Conservation (phyloP, 768 basidiomycete genomes). For the Tremella mesenterica region DNA sequence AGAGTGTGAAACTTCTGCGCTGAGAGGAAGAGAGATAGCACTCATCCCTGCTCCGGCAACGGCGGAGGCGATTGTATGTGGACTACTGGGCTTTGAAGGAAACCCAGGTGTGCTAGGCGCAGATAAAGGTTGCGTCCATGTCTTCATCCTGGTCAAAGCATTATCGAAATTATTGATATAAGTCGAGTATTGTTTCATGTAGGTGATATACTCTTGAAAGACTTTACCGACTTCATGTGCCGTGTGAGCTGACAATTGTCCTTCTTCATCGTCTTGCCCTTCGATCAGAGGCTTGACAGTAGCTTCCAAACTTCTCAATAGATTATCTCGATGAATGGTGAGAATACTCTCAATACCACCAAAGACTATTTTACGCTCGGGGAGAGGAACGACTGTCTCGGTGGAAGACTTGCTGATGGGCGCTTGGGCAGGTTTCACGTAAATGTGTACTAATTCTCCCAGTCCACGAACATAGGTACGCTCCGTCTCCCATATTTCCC, state of each 20-base stretch:
- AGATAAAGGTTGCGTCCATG: constrained; percentile 54
- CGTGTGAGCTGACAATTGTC: constrained; percentile 62
- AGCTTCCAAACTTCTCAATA: constrained; percentile 78
- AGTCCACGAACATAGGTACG: constrained; percentile 89
- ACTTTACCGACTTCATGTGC: constrained; percentile 76
- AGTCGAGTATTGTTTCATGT: constrained; percentile 97
- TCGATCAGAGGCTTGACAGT: constrained; percentile 64
- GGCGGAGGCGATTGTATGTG: constrained; percentile 15
- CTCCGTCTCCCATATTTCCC: constrained; percentile 94
- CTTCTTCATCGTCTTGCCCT: constrained; percentile 58
- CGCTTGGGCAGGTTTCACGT: constrained; percentile 73
- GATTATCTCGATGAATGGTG: constrained; percentile 85
- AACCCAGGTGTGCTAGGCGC: constrained; percentile 14
- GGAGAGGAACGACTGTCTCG: constrained; percentile 73
- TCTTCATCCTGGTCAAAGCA: constrained; percentile 74
- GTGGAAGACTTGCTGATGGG: constrained; percentile 62
- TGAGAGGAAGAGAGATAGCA: constrained; percentile 11
- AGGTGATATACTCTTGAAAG: constrained; percentile 87
- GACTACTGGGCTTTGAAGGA: constrained; percentile 3
- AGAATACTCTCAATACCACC: constrained; percentile 79
- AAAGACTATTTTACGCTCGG: constrained; percentile 87
- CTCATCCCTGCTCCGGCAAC: constrained; percentile 22
- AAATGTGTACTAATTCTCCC: constrained; percentile 87
- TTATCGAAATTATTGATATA: constrained; percentile 99
- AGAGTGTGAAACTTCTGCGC: constrained; percentile 10